Percentiles rank a stretch among this genome's conserved stretches.
phyloP scores from a whole-genome alignment of 352 stramenopile genomes.

The Aphanomyces stellatus region DNA sequence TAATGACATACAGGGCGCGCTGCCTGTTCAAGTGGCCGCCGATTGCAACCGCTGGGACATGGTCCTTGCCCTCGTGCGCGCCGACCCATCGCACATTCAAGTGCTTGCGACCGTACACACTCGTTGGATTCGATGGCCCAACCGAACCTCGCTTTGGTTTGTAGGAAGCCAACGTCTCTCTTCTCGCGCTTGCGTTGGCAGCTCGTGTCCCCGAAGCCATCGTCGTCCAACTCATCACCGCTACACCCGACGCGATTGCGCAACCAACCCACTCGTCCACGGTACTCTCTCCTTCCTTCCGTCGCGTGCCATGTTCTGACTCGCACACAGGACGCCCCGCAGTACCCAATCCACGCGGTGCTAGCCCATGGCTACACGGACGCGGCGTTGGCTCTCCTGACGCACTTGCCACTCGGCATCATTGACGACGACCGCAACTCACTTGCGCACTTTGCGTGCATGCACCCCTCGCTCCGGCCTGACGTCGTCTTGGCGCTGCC shows the following conservation, averaged over 20 bases:
- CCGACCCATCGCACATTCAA: background rate
- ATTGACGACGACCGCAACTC: constrained; percentile 13
- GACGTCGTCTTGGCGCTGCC: background rate
- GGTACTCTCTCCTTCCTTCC: background rate
- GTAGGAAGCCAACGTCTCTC: background rate
- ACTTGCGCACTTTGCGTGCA: background rate
- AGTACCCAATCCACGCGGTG: constrained; percentile 4
- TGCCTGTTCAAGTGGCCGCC: constrained; percentile 10
- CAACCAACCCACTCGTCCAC: background rate
- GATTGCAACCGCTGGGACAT: constrained; percentile 17
- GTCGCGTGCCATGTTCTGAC: no score
- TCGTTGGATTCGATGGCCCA: background rate
- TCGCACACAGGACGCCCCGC: background rate
- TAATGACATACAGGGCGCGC: background rate
- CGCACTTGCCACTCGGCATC: background rate
- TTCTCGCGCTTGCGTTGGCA: background rate
- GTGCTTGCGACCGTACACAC: background rate
- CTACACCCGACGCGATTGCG: background rate
- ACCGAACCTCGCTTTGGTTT: no score
- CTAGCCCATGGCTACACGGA: background rate
- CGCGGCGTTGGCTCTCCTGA: background rate
- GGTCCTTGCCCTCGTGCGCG: constrained; percentile 1
- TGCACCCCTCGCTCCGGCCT: background rate
- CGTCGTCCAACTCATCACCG: background rate
- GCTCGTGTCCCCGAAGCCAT: background rate